Conservation (phyloP, 129 eudicot genomes). For the Helianthus tuberosus region DNA sequence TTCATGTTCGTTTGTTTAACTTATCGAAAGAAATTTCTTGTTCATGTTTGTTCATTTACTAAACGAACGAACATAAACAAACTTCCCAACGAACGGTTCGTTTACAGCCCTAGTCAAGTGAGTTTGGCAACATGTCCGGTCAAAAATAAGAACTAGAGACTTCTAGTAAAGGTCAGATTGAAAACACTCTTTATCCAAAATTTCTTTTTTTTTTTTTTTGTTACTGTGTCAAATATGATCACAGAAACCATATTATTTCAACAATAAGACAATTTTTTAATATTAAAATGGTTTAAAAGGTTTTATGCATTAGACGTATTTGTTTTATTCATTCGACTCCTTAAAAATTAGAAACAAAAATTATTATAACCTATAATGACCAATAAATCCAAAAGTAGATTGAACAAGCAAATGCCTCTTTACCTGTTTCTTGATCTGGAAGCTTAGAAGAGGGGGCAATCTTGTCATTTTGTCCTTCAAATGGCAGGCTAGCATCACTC, state of each 20-base stretch:
- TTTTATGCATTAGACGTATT: neutral
- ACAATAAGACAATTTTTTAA: neutral
- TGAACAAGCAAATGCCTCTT: neutral
- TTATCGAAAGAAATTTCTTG: too few relatives aligned
- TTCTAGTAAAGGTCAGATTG: neutral
- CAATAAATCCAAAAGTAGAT: neutral
- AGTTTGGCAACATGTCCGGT: neutral
- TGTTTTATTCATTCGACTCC: neutral
- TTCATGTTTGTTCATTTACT: too few relatives aligned
- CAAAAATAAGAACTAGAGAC: neutral
- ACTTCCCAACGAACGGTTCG: too few relatives aligned
- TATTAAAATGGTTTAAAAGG: neutral
- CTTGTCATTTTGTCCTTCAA: constrained; percentile 32
- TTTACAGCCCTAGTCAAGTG: neutral
- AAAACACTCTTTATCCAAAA: neutral
- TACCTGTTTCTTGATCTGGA: constrained; percentile 48
- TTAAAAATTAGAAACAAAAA: neutral
- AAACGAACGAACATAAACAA: too few relatives aligned
- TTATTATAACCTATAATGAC: neutral
- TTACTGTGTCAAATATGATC: neutral
- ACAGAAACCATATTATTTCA: neutral
- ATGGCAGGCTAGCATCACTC: constrained; percentile 30
- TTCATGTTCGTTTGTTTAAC: too few relatives aligned
- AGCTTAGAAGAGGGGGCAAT: constrained; percentile 45
- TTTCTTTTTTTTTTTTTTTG: neutral